phyloP scores from a whole-genome alignment of 2,329 filamentous ascomycete genomes.

The Talaromyces verruculosus region DNA sequence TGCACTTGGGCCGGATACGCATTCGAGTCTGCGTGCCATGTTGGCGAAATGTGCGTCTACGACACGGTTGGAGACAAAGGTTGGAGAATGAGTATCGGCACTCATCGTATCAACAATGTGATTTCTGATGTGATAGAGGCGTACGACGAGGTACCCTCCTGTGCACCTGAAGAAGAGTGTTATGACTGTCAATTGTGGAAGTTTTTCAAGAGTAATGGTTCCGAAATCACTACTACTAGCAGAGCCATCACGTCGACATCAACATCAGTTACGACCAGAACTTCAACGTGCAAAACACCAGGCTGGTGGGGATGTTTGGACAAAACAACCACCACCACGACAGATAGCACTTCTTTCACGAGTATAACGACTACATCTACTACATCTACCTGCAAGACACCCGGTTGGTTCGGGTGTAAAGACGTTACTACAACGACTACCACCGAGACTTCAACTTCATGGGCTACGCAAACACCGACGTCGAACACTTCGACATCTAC shows the following conservation, averaged over 20 bases:
- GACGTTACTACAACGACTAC: constrained; percentile 34
- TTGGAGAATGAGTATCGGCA: constrained; percentile 87
- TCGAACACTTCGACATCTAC: not conserved
- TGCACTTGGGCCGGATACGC: constrained; percentile 93
- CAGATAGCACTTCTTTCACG: constrained; percentile 38
- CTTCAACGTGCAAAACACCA: constrained; percentile 83
- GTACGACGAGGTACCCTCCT: constrained; percentile 78
- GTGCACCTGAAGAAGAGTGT: constrained; percentile 73
- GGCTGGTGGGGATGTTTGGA: constrained; percentile 78
- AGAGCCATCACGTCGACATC: constrained; percentile 62
- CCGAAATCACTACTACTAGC: constrained; percentile 66
- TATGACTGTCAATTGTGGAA: constrained; percentile 92
- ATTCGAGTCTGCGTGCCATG: constrained; percentile 86
- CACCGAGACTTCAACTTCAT: constrained; percentile 22
- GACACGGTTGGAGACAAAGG: constrained; percentile 89
- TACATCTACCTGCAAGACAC: constrained; percentile 40
- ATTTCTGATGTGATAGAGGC: constrained; percentile 83
- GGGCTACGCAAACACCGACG: not conserved
- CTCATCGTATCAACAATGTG: constrained; percentile 84
- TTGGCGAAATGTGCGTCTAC: constrained; percentile 82
- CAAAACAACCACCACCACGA: constrained; percentile 46
- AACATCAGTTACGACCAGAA: constrained; percentile 64
- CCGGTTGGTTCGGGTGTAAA: constrained; percentile 47
- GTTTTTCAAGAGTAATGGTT: constrained; percentile 89
- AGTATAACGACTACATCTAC: constrained; percentile 30